These are phyloP conservation scores for Sphagnurus paluster DNA, from an alignment of 1,284 basidiomycete genomes.

Conservation along the genomic window DNA sequence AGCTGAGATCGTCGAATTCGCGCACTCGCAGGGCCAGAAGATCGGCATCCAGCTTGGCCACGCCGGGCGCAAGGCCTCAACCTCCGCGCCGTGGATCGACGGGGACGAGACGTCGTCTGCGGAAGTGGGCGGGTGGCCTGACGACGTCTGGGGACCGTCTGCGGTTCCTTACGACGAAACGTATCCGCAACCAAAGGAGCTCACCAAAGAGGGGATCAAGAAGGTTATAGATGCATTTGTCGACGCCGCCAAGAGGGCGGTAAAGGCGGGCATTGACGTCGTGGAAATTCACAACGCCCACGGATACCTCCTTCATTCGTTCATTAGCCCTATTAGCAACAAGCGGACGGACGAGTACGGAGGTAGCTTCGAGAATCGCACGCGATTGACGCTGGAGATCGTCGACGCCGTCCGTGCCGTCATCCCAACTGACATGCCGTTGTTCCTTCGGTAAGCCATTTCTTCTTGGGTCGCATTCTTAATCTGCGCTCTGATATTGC, in stretches of 20 bases:
- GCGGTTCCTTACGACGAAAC: conserved; percentile 50
- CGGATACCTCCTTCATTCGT: conserved; percentile 55
- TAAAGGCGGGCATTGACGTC: conserved; percentile 63
- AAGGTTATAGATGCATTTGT: conserved; percentile 60
- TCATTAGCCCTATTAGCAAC: conserved; percentile 67
- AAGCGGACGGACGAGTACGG: conserved; percentile 74
- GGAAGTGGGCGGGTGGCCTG: conserved; percentile 70
- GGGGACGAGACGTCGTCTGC: conserved; percentile 36
- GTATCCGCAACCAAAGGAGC: conserved; percentile 56
- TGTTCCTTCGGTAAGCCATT: conserved; percentile 16
- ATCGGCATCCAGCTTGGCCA: conserved; percentile 84
- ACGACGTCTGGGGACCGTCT: conserved; percentile 60
- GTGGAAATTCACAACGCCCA: conserved; percentile 72
- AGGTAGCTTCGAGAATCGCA: conserved; percentile 72
- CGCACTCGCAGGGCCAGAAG: conserved; percentile 68
- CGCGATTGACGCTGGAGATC: conserved; percentile 59
- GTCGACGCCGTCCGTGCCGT: conserved; percentile 51
- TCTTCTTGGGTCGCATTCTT: background rate
- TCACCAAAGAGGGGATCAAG: conserved; percentile 51
- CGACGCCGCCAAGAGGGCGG: conserved; percentile 52
- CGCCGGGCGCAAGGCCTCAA: conserved; percentile 75
- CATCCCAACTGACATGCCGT: conserved; percentile 58
- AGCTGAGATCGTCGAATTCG: conserved; percentile 72
- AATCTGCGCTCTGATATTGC: background rate
- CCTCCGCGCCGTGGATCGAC: conserved; percentile 58